A percentile compares a stretch with the other conserved stretches of the same genome.
Evolutionary conservation across 2,329 filamentous ascomycete species (phyloP).

Genomic region (Xylaria sp.): DNA sequence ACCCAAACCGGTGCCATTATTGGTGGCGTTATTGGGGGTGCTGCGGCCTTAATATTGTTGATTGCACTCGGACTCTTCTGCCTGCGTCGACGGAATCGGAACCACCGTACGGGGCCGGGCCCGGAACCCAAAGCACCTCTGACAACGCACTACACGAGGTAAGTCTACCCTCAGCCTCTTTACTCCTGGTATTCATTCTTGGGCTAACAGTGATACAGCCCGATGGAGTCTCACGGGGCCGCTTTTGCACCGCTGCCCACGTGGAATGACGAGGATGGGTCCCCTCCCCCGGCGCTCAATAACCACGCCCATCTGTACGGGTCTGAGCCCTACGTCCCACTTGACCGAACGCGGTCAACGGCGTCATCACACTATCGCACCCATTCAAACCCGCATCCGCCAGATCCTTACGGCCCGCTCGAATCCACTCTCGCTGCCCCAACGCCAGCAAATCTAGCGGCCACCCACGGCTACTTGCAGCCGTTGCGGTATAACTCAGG

Average conservation of each 20-base stretch:
- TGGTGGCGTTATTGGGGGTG: constrained; percentile 59
- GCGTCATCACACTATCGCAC: constrained; percentile 16
- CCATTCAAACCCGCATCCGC: constrained; percentile 16
- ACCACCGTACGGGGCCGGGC: constrained; percentile 51
- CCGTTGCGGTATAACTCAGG: constrained; percentile 36
- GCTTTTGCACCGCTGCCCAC: constrained; percentile 48
- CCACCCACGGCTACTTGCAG: constrained; percentile 25
- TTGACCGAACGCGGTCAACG: constrained; percentile 11
- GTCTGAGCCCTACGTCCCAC: constrained; percentile 28
- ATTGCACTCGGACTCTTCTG: constrained; percentile 46
- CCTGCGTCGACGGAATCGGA: constrained; percentile 50
- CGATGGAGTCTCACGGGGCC: constrained; percentile 41
- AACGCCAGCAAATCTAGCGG: constrained; percentile 9
- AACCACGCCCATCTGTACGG: constrained; percentile 21
- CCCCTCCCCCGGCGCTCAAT: constrained; percentile 19
- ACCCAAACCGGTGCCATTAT: constrained; percentile 55
- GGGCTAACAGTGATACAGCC: constrained; percentile 29
- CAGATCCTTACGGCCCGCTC: constrained; percentile 24
- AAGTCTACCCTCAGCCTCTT: constrained; percentile 22
- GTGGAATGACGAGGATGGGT: constrained; percentile 42
- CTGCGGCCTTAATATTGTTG: constrained; percentile 52
- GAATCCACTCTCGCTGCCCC: constrained; percentile 14
- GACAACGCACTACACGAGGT: constrained; percentile 51
- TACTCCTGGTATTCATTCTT: background rate
- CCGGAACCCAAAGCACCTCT: constrained; percentile 39